phyloP scores from a whole-genome alignment of 169 alveolate genomes.

The Eimeria falciformis region DNA sequence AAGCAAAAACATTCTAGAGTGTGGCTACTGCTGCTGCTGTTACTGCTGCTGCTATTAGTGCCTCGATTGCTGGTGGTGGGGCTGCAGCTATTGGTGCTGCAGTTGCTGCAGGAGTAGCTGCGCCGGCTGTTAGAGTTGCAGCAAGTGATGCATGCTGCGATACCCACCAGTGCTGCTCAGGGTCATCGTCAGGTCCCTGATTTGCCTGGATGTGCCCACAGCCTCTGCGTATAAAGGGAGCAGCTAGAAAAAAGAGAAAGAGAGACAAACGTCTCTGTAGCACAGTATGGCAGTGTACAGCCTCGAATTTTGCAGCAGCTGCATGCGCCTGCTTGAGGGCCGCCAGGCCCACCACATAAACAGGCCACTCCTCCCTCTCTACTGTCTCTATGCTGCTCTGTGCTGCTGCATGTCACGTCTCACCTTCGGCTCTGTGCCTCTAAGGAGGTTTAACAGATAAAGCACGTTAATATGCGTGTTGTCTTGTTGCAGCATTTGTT shows the following conservation, averaged over 20 bases:
- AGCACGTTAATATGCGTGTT: too few species aligned
- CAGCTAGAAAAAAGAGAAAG: neutral
- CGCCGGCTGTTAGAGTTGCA: neutral
- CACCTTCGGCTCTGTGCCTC: too few species aligned
- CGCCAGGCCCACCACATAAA: too few species aligned
- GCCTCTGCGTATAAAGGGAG: neutral
- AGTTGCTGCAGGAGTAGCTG: neutral
- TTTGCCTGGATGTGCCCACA: conserved; percentile 2
- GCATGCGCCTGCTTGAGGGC: too few species aligned
- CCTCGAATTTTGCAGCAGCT: too few species aligned
- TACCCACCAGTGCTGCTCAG: neutral
- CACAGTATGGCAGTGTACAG: too few species aligned
- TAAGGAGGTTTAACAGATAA: too few species aligned
- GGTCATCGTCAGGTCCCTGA: neutral
- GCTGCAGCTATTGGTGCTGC: conserved; percentile 27
- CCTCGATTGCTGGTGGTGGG: conserved; percentile 22
- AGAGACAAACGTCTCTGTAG: too few species aligned
- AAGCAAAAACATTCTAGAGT: neutral
- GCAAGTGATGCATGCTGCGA: neutral
- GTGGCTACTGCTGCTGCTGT: conserved; percentile 44
- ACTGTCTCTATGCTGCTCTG: too few species aligned
- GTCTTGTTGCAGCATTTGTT: too few species aligned
- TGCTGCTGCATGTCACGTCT: too few species aligned
- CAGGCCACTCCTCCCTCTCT: too few species aligned
- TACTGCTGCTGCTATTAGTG: conserved; percentile 29